Evolutionary conservation across 495 filamentous ascomycete genomes (phyloP).

Genomic region (Niebla homalea): DNA sequence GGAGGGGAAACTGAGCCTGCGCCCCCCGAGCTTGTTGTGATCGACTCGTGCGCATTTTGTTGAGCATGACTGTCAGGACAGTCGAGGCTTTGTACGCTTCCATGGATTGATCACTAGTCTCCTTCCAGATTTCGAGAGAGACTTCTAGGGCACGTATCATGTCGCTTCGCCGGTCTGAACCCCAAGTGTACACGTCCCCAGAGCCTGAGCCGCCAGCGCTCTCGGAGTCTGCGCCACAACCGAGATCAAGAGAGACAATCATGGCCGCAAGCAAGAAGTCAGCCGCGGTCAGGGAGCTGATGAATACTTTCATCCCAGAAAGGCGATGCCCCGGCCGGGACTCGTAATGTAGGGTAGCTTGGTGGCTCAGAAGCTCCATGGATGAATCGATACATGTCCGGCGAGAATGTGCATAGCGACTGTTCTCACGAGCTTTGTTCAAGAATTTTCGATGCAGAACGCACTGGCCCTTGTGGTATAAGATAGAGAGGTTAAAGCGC

Average conservation of each 20-base stretch:
- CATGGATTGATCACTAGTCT: conserved; percentile 59
- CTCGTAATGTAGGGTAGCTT: conserved; percentile 64
- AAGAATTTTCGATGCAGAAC: conserved; percentile 80
- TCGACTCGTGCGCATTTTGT: conserved; percentile 45
- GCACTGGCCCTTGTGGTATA: conserved; percentile 71
- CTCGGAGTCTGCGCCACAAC: conserved; percentile 21
- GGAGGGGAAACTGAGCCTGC: conserved; percentile 12
- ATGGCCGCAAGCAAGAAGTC: conserved; percentile 85
- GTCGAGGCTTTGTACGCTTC: conserved; percentile 75
- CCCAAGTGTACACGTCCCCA: conserved; percentile 53
- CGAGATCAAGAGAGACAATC: conserved; percentile 71
- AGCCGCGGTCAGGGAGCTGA: conserved; percentile 61
- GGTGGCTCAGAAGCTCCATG: conserved; percentile 58
- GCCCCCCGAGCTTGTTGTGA: not conserved
- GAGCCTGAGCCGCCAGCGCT: conserved; percentile 22
- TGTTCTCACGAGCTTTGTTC: conserved; percentile 51
- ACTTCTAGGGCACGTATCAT: conserved; percentile 62
- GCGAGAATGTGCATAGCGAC: conserved; percentile 68
- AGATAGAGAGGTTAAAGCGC: conserved; percentile 63
- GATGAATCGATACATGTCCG: conserved; percentile 69
- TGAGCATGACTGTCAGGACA: conserved; percentile 67
- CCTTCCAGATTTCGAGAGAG: conserved; percentile 68
- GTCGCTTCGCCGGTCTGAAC: conserved; percentile 53
- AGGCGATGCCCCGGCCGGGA: conserved; percentile 59
- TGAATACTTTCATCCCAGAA: conserved; percentile 58